Evolutionary conservation across 2,329 filamentous ascomycete genomes (phyloP), one percentile per base, ranked within the genome.

Genomic region (Alternaria metachromatica): DNA sequence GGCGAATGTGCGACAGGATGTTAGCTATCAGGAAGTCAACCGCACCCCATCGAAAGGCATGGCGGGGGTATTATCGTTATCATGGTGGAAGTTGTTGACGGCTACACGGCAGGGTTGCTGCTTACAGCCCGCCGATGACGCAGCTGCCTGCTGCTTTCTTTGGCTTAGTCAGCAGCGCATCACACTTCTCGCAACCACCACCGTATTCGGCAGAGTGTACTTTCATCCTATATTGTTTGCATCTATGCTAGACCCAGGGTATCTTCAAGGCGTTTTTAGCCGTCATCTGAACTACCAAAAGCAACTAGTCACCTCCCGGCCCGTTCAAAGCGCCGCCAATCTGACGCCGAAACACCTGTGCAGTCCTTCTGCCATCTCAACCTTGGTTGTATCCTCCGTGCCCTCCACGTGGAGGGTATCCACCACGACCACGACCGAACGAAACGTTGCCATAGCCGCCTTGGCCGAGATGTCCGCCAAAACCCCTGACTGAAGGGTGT

Each of bases 101-200:
- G 33, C 33, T 26, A 25, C 18, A 45, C 50, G 33, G 45, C 49
- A 55, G 55, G 28, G 25, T 20, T 59, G 23, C 41, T 33, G 43
- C 60, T 55, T 41, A 51, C 25, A 37, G 43, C 28, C 21, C 49
- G 53, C 55, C 44, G 37, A 63, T 60, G 60, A 63, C 60, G 60
- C 50, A 54, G 25, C 26, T 25, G 12, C 55, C 23, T 53, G 20
- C 37, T 44, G 28, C 11, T 10, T 33, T n/a, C 10, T 9, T 20
- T n/a, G 9, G 7, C 49, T 60, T 60, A 63, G 60, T 63, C 60
- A 63, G 60, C 60, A 2, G 53, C 33, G 26, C 56, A 43, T 55
- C 21, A 44, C 15, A 5, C 26, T 20, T 33, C 20, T 59, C 33
- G 43, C 50, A 58, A 58, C 13, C 60, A 58, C 23, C 60, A 43